Conservation (phyloP, 2,329 filamentous ascomycete genomes). For the Penicillium nordicum region DNA sequence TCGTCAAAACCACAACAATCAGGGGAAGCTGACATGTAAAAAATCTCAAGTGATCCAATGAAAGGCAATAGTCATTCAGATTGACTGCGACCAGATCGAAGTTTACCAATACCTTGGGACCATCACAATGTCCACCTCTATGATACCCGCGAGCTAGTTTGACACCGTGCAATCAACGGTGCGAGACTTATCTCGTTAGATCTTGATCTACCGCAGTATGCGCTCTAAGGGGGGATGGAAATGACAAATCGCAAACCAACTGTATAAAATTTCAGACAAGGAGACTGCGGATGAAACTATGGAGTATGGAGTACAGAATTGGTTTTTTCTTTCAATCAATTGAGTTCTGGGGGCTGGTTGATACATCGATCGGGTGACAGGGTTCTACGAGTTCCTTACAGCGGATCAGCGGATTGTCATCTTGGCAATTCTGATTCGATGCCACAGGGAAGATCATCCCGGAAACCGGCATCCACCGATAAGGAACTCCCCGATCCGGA, state of each 20-base stretch:
- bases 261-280: not conserved
- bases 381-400: conserved; percentile 7
- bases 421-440: conserved; percentile 9
- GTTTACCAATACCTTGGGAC: not conserved
- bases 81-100: conserved; percentile 6
- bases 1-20: not conserved
- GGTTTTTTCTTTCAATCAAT: not conserved
- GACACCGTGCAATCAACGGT: conserved; percentile 9
- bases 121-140: not conserved
- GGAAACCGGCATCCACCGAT: conserved; percentile 15
- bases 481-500: conserved; percentile 10
- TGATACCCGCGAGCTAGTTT: not conserved
- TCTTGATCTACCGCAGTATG: conserved; percentile 5
- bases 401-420: conserved; percentile 4
- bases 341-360: not conserved
- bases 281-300: not conserved
- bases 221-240: not conserved
- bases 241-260: conserved; percentile 9
- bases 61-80: not conserved
- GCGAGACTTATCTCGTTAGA: conserved; percentile 15
- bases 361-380: not conserved
- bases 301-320: not conserved
- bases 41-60: not conserved
- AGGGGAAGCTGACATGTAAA: not conserved
- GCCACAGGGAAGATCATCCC: conserved; percentile 6